Evolutionary conservation across 2,329 filamentous ascomycete genomes (phyloP).

Genomic region (Diaporthe humulicola): DNA sequence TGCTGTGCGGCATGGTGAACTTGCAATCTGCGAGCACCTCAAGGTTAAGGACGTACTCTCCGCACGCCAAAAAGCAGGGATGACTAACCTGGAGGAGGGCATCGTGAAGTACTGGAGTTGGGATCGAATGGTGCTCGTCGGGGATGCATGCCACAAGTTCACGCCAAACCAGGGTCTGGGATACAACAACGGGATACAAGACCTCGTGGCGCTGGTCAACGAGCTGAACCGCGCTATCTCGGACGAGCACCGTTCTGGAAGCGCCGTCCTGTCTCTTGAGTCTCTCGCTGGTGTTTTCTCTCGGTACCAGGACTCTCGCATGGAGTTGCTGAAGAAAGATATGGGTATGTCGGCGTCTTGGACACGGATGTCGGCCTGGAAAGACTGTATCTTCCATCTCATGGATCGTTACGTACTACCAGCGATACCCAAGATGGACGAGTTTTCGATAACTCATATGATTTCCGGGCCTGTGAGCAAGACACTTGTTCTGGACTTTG

Average conservation of each 20-base stretch:
- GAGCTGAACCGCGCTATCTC: slow-evolving; percentile 39
- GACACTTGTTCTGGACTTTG: slow-evolving; percentile 42
- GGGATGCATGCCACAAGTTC: slow-evolving; percentile 55
- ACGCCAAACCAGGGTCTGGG: slow-evolving; percentile 52
- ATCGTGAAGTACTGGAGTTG: slow-evolving; percentile 52
- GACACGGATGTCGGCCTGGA: slow-evolving; percentile 47
- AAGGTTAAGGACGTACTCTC: slow-evolving; percentile 49
- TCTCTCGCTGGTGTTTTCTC: slow-evolving; percentile 14
- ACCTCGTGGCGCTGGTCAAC: slow-evolving; percentile 49
- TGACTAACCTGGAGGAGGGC: slow-evolving; percentile 54
- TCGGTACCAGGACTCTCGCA: slow-evolving; percentile 41
- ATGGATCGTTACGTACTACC: slow-evolving; percentile 42
- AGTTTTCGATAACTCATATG: slow-evolving; percentile 14
- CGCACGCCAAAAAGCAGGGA: slow-evolving; percentile 44
- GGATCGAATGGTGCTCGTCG: slow-evolving; percentile 51
- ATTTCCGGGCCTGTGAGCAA: slow-evolving; percentile 36
- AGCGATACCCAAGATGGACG: background rate
- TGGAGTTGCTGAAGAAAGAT: slow-evolving; percentile 38
- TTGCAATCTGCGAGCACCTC: slow-evolving; percentile 44
- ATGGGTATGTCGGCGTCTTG: slow-evolving; percentile 38
- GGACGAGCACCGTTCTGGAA: background rate
- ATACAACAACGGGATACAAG: slow-evolving; percentile 52
- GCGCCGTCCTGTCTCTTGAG: background rate
- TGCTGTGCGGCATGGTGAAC: slow-evolving; percentile 46
- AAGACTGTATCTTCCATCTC: slow-evolving; percentile 43